These are phyloP conservation scores for Russula dissimulans DNA, from an alignment of 768 basidiomycete species.

Conservation along the genomic window DNA sequence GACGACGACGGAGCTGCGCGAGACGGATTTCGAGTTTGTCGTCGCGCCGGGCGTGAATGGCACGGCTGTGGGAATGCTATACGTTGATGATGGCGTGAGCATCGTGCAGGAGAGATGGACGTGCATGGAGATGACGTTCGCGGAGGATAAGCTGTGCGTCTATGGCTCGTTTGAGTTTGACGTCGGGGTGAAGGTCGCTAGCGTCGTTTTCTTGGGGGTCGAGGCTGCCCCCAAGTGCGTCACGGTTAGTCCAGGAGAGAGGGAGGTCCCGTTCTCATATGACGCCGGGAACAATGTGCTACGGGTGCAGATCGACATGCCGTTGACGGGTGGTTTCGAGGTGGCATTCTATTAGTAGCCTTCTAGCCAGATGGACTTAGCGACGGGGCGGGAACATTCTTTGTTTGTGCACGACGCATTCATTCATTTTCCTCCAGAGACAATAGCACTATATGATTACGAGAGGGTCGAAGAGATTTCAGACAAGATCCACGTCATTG, in stretches of 20 bases:
- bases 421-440: no score
- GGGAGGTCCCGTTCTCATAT: conserved; percentile 24
- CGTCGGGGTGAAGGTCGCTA: conserved; percentile 27
- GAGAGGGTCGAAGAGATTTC: no score
- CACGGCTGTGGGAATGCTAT: conserved; percentile 42
- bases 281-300: conserved; percentile 35
- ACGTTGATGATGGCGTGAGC: conserved; percentile 59
- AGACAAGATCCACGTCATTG: no score
- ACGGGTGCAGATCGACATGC: conserved; percentile 33
- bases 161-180: conserved; percentile 26
- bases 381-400: no score
- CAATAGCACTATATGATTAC: no score
- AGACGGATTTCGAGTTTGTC: conserved; percentile 50
- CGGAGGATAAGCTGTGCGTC: conserved; percentile 23
- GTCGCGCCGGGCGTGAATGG: conserved; percentile 49
- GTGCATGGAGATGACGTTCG: conserved; percentile 25
- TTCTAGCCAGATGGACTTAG: no score
- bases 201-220: conserved; percentile 29
- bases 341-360: conserved; percentile 1
- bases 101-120: conserved; percentile 26
- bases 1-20: conserved; percentile 49
- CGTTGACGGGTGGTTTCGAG: conserved; percentile 29
- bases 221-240: conserved; percentile 20
- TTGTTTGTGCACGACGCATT: no score
- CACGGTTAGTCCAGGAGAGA: conserved; percentile 19